phyloP scores from a whole-genome alignment of 768 basidiomycete genomes.

The Podaxis sp. region DNA sequence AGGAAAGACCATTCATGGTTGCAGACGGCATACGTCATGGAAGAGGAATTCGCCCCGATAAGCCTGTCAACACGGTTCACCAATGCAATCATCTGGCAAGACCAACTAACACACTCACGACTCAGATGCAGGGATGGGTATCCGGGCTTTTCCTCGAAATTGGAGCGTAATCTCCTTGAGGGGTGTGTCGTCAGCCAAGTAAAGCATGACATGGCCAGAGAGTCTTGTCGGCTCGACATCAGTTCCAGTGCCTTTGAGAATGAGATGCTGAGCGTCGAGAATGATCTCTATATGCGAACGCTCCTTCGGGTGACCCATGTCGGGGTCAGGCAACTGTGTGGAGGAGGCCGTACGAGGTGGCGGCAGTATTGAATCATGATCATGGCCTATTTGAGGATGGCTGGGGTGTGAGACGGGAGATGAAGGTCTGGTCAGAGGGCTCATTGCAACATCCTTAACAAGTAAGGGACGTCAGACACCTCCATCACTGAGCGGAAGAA shows the following conservation, averaged over 20 bases:
- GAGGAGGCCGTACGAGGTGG: not conserved
- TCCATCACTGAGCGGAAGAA: not conserved
- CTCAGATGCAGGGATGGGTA: constrained; percentile 56
- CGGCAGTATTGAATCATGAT: not conserved
- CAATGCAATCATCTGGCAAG: constrained; percentile 10
- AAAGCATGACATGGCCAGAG: constrained; percentile 75
- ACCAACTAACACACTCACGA: constrained; percentile 39
- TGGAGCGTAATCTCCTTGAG: constrained; percentile 82
- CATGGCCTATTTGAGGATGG: constrained; percentile 1
- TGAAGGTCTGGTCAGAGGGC: not conserved
- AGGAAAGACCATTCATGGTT: constrained; percentile 93
- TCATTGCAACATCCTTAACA: not conserved
- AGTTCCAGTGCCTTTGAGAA: constrained; percentile 72
- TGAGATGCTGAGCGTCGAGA: constrained; percentile 65
- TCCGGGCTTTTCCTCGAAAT: constrained; percentile 76
- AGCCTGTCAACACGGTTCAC: constrained; percentile 24
- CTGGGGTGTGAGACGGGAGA: not conserved
- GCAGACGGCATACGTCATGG: constrained; percentile 60
- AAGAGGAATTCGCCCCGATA: constrained; percentile 35
- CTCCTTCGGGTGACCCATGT: not conserved
- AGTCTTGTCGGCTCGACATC: constrained; percentile 82
- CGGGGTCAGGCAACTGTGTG: constrained; percentile 1
- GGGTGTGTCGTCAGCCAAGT: constrained; percentile 77
- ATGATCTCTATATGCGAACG: constrained; percentile 68
- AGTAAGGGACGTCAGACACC: not conserved